These are phyloP conservation scores for Penicillium palitans DNA, from an alignment of 2,329 filamentous ascomycete genomes.

Conservation along the genomic window DNA sequence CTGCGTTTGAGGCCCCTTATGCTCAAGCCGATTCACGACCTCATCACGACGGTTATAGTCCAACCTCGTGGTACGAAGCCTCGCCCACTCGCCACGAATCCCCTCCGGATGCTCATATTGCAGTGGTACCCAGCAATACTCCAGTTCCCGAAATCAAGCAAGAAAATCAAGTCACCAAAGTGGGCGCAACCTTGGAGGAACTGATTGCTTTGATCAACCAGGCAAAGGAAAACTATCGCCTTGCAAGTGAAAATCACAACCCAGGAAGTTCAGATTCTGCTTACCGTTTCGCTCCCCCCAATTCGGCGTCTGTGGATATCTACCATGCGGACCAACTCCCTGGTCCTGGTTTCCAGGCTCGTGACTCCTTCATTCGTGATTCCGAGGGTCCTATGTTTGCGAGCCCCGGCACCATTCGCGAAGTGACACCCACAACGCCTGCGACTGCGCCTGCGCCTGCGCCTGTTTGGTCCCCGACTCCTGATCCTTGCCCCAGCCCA, in stretches of 20 bases:
- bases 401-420: not conserved
- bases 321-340: not conserved
- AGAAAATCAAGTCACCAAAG: not conserved
- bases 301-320: not conserved
- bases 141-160: not conserved
- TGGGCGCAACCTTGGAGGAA: not conserved
- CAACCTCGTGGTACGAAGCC: not conserved
- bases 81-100: not conserved
- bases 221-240: not conserved
- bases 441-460: too few species aligned
- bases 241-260: not conserved
- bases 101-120: too few species aligned
- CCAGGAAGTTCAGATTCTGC: not conserved
- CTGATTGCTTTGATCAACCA: not conserved
- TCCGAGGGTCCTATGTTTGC: not conserved
- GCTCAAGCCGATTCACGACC: not conserved
- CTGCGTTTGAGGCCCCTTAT: not conserved
- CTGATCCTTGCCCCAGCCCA: too few species aligned
- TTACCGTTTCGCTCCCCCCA: not conserved
- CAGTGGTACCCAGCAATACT: not conserved
- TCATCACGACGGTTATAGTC: not conserved
- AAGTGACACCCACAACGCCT: not conserved
- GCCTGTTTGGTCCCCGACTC: not conserved
- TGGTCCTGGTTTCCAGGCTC: not conserved
- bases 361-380: too few species aligned